Base-by-base conservation (phyloP, 164 flowering plant genomes). In the Vitis riparia region DNA sequence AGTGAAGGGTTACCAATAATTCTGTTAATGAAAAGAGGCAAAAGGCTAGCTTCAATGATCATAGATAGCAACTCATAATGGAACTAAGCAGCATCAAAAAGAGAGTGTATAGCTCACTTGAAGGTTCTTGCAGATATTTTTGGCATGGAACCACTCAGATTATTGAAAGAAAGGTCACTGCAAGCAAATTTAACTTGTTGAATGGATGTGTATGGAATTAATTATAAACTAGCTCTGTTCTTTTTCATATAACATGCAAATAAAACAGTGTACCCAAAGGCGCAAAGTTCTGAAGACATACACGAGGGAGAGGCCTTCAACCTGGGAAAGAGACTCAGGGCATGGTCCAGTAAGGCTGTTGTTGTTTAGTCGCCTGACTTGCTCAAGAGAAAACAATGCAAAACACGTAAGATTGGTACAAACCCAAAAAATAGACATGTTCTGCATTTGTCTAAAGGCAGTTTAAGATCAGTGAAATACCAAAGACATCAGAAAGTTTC, bases 131-230 rank as follows among this genome's bases (percentile, higher is more conserved):
- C 89, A 30, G 97, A 85, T 76, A 95, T 72, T 74, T 87, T 88
- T 2, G 97, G 99, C 84, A 93, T 62, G 55, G 97, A 77, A 74
- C 98, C 99, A 75, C 97, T 93, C 37, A 95, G 73, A 82, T 95
- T 93, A 84, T 95, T 95, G 66, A 78, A 95, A 12, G 98, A 93
- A 68, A 95, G 82, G 72, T 95, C 99, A 82, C 99, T 95, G 76
- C 67, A 75, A 50, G 57, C 50, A 74, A 63, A 37, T 37, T 52
- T 55, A 57, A 72, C 44, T 9, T 11, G 19, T 13, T 73, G 10
- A 63, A 10, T 37, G 5, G 5, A 47, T 16, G 16, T 60, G 44
- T 11, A 60, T 68, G n/a, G 44, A 17, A 30, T 17, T 3, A 71
- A 53, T 11, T 8, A 17, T 3, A 60, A 60, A 59, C 13, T 23